These are phyloP conservation scores for Colletotrichum lini DNA, from an alignment of 2,329 filamentous ascomycete species.

Conservation along the genomic window DNA sequence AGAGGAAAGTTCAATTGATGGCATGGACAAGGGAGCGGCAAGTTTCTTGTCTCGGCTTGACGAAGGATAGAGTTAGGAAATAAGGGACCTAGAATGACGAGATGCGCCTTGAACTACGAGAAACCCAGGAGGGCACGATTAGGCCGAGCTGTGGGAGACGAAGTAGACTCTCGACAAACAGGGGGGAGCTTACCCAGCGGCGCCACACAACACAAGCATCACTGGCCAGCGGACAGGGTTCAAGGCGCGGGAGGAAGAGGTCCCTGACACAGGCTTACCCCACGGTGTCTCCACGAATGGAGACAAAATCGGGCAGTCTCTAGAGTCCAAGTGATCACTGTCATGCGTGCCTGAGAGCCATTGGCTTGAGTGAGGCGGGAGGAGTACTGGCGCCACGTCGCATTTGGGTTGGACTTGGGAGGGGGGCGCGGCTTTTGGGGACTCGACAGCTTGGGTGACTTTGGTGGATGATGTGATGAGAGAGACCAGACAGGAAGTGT, in stretches of 20 bases:
- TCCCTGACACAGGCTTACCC: slow-evolving; percentile 42
- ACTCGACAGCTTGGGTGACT: slow-evolving; percentile 17
- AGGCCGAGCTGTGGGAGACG: slow-evolving; percentile 30
- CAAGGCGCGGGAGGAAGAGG: slow-evolving; percentile 38
- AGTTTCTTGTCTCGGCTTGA: slow-evolving; percentile 34
- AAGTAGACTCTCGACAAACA: slow-evolving; percentile 33
- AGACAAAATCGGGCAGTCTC: slow-evolving; percentile 31
- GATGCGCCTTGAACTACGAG: slow-evolving; percentile 27
- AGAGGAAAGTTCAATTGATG: slow-evolving; percentile 27
- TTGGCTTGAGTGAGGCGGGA: slow-evolving; percentile 41
- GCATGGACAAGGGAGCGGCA: slow-evolving; percentile 30
- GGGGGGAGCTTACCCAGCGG: slow-evolving; percentile 37
- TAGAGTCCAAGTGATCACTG: slow-evolving; percentile 40
- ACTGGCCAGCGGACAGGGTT: slow-evolving; percentile 29
- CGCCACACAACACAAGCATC: slow-evolving; percentile 41
- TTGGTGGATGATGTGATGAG: slow-evolving; percentile 24
- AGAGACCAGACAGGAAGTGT: slow-evolving; percentile 1
- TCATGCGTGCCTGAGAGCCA: slow-evolving; percentile 40
- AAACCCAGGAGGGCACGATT: slow-evolving; percentile 24
- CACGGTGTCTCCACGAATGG: slow-evolving; percentile 40
- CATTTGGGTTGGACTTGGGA: slow-evolving; percentile 36
- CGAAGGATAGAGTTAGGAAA: slow-evolving; percentile 34
- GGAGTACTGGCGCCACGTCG: slow-evolving; percentile 44
- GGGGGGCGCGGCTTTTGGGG: slow-evolving; percentile 26
- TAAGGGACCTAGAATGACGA: slow-evolving; percentile 31